A percentile compares a stretch with the other conserved stretches of the same genome.
These are phyloP conservation scores for Colletotrichum sp. DNA, from an alignment of 2,329 filamentous ascomycete species.

Conservation along the genomic window DNA sequence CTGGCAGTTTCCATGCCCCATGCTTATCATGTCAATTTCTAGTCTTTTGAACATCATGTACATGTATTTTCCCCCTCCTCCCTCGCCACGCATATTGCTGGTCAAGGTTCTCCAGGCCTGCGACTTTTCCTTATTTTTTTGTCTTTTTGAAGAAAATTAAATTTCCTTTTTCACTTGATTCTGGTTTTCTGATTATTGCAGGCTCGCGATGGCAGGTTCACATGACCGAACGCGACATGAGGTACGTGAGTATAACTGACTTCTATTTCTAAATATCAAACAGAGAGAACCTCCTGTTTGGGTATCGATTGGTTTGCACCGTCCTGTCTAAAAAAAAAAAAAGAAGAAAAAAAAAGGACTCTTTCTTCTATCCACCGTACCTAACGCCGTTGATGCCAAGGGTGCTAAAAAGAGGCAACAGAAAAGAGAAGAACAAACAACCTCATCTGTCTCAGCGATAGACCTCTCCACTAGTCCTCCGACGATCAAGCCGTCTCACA, in stretches of 20 bases:
- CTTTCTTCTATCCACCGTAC: neutral
- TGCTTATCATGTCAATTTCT: neutral
- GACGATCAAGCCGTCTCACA: constrained; percentile 49
- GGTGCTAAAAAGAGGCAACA: neutral
- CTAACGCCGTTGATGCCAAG: neutral
- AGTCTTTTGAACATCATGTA: neutral
- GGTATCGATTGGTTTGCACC: neutral
- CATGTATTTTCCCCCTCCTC: neutral
- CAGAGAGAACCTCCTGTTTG: neutral
- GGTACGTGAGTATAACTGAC: neutral
- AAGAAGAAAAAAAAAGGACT: no score
- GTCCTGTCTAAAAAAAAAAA: neutral
- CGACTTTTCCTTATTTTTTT: neutral
- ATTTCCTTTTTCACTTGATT: no score
- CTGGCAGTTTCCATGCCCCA: neutral
- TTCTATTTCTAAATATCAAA: neutral
- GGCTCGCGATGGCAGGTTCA: neutral
- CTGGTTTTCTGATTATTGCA: neutral
- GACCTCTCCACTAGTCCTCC: constrained; percentile 20
- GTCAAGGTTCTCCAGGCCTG: neutral
- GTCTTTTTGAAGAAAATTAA: no score
- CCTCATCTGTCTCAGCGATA: neutral
- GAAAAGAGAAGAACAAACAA: neutral
- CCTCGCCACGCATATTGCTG: neutral
- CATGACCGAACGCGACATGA: neutral